Conservation (phyloP, 1,139 yeast genomes). For the Geotrichum citri-aurantii region DNA sequence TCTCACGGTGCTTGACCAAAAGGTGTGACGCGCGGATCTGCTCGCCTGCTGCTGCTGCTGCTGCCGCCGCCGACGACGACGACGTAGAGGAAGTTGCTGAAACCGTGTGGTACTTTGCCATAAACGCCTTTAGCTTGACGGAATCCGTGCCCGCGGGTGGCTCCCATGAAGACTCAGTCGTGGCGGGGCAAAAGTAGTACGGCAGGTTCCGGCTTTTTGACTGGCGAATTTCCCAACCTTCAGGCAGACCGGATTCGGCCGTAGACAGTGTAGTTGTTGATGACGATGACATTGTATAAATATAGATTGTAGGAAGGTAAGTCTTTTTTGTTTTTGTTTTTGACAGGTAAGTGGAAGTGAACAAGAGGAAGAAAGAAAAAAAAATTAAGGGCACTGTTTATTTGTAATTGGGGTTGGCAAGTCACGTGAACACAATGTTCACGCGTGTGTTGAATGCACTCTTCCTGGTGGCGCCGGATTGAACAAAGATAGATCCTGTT, state of each 20-base stretch:
- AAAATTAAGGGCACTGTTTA: too few species aligned
- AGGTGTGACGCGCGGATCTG: constrained; percentile 70
- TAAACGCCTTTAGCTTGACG: constrained; percentile 52
- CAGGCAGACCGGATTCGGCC: constrained; percentile 63
- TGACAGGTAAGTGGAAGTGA: too few species aligned
- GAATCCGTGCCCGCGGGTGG: constrained; percentile 82
- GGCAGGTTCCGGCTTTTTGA: constrained; percentile 82
- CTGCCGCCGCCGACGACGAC: too few species aligned
- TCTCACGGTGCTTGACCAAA: constrained; percentile 71
- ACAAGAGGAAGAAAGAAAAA: too few species aligned
- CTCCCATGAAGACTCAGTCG: constrained; percentile 81
- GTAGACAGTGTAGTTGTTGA: constrained; percentile 7
- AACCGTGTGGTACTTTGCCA: constrained; percentile 37
- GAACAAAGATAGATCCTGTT: too few species aligned
- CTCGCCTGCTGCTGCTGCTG: constrained; percentile 33
- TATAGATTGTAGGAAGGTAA: too few species aligned
- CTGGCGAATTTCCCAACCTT: constrained; percentile 74
- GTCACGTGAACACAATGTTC: too few species aligned
- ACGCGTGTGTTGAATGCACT: too few species aligned
- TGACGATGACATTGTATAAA: neutral
- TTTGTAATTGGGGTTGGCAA: too few species aligned
- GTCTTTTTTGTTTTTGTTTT: too few species aligned
- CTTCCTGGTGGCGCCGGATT: too few species aligned
- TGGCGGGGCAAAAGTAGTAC: constrained; percentile 66
- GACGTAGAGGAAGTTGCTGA: too few species aligned